Conservation (phyloP, 2,329 filamentous ascomycete genomes). For the Penicillium nordicum region DNA sequence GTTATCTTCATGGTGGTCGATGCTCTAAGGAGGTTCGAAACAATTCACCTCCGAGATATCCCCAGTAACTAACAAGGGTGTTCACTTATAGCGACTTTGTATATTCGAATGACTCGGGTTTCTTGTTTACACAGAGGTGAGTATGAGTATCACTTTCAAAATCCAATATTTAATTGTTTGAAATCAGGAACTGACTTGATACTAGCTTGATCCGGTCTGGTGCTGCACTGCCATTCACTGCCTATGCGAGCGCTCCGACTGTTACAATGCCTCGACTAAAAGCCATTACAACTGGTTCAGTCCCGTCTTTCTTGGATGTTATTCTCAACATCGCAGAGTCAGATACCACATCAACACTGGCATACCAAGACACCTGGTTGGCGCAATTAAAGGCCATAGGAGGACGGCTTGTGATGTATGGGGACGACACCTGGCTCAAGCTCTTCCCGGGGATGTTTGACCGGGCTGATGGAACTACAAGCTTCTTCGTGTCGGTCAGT, state of each 20-base stretch:
- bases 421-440: slow-evolving; percentile 98
- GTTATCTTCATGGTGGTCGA: slow-evolving; percentile 98
- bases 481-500: slow-evolving; percentile 94
- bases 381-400: slow-evolving; percentile 78
- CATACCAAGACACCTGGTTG: slow-evolving; percentile 91
- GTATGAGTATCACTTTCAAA: slow-evolving; percentile 8
- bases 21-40: slow-evolving; percentile 70
- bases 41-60: background rate
- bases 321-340: slow-evolving; percentile 95
- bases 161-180: background rate
- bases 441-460: slow-evolving; percentile 87
- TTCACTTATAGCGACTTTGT: slow-evolving; percentile 76
- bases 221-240: slow-evolving; percentile 85
- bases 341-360: slow-evolving; percentile 83
- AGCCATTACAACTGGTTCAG: slow-evolving; percentile 93
- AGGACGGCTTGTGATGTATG: slow-evolving; percentile 87
- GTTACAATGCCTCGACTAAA: slow-evolving; percentile 98
- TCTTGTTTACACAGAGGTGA: slow-evolving; percentile 82
- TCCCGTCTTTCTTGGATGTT: slow-evolving; percentile 96
- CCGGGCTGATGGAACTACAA: slow-evolving; percentile 86
- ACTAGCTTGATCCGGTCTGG: slow-evolving; percentile 77
- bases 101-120: slow-evolving; percentile 74
- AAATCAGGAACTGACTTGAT: slow-evolving; percentile 6
- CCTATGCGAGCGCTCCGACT: slow-evolving; percentile 91
- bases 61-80: background rate